Conservation (phyloP, 768 basidiomycete species). For the Chalciporus piperatus region DNA sequence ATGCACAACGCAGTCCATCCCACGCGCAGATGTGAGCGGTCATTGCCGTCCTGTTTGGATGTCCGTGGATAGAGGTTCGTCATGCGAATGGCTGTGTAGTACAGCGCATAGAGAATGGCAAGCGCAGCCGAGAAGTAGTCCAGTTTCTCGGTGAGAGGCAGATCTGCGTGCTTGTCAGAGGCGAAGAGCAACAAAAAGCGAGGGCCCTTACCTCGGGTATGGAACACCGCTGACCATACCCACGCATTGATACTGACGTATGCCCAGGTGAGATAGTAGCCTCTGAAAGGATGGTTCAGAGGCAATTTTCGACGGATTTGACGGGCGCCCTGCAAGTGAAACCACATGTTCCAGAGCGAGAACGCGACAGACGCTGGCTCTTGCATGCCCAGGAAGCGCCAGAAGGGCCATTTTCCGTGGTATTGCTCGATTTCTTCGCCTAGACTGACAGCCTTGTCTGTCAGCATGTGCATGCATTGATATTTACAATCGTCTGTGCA, state of each 20-base stretch:
- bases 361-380: constrained; percentile 92
- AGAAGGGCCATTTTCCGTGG: constrained; percentile 98
- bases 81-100: constrained; percentile 71
- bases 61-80: constrained; percentile 63
- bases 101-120: constrained; percentile 79
- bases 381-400: constrained; percentile 83
- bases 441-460: constrained; percentile 46
- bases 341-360: constrained; percentile 81
- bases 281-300: constrained; percentile 61
- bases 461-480: constrained; percentile 78
- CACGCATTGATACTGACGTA: constrained; percentile 82
- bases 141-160: constrained; percentile 78
- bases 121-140: constrained; percentile 95
- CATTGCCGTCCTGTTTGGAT: constrained; percentile 26
- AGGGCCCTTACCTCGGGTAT: constrained; percentile 74
- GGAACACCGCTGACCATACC: constrained; percentile 90
- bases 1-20: constrained; percentile 54
- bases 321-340: constrained; percentile 61
- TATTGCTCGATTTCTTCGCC: constrained; percentile 66
- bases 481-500: constrained; percentile 90
- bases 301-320: constrained; percentile 49
- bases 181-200: not conserved
- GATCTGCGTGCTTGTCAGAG: constrained; percentile 48
- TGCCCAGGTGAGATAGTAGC: constrained; percentile 65
- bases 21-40: constrained; percentile 15